These are phyloP conservation scores for Dentipellis sp. DNA, from an alignment of 768 basidiomycete species.

Conservation along the genomic window DNA sequence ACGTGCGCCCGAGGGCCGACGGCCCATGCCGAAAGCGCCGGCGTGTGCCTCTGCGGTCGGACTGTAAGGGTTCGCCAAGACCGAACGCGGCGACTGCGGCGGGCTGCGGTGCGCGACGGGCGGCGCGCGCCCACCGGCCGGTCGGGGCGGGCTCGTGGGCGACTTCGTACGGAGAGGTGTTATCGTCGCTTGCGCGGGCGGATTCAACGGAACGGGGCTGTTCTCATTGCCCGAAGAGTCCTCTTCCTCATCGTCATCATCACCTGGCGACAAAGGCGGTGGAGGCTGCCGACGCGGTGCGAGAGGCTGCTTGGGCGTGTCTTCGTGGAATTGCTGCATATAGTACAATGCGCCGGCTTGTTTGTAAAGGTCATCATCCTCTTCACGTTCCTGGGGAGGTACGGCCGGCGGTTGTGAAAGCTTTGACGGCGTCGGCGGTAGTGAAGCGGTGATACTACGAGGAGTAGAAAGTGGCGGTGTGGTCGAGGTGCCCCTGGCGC, in stretches of 20 bases:
- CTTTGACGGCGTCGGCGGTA: slow-evolving; percentile 1
- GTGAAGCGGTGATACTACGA: not conserved
- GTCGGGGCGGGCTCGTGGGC: not conserved
- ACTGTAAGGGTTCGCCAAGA: slow-evolving; percentile 12
- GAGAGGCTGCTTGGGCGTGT: slow-evolving; percentile 3
- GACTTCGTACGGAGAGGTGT: slow-evolving; percentile 2
- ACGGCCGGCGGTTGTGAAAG: slow-evolving; percentile 13
- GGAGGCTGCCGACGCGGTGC: slow-evolving; percentile 4
- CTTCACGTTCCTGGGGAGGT: slow-evolving; percentile 8
- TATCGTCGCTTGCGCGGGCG: slow-evolving; percentile 3
- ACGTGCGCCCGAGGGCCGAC: slow-evolving; percentile 78
- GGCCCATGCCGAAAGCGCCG: slow-evolving; percentile 10
- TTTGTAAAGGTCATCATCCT: slow-evolving; percentile 30
- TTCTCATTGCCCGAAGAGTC: no score
- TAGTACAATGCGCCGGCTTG: slow-evolving; percentile 63
- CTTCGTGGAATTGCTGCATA: slow-evolving; percentile 48
- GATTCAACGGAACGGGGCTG: slow-evolving; percentile 3
- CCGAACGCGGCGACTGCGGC: not conserved
- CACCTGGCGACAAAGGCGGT: slow-evolving; percentile 23
- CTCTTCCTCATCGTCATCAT: slow-evolving; percentile 30
- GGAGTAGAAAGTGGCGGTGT: not conserved
- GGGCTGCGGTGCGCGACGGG: not conserved
- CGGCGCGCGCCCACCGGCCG: not conserved
- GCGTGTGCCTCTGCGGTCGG: slow-evolving; percentile 5
- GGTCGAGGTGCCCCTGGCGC: not conserved